Base-by-base conservation (phyloP, 1,284 basidiomycete species). In the Apiotrichum siamense region DNA sequence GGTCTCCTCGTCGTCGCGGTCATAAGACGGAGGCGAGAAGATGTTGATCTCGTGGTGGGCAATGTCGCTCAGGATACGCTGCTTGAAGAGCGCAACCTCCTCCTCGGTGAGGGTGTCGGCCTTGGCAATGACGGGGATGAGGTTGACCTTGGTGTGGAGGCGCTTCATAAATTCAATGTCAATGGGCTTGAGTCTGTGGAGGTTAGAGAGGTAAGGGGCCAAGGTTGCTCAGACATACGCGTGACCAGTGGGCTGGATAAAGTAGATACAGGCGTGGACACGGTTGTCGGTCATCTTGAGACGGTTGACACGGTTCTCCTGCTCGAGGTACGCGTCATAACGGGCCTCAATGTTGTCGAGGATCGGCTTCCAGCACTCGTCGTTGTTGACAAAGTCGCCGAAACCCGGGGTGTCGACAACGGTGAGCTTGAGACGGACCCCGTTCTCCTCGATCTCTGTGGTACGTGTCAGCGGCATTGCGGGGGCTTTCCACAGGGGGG, bases 131-230 rank as follows among this genome's bases (percentile, higher is more conserved):
- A 97, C 83, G 49, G 92, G 92, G 64, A 97, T 96, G 59, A 97
- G 78, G 78, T 97, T 97, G 77, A 97, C 92, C 75, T 88, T 91
- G 63, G 86, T 88, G 76, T 96, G 92, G 50, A 97, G 82, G 62
- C 88, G 81, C 61, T 88, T 84, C 92, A 97, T 96, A 75, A 96
- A 96, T 75, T 97, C 93, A 58, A 97, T 86, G 73, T 97, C 93
- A 67, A 97, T 87, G 57, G 90, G 89, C 77, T 94, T 94, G 65
- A 97, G 79, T 10, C 91, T 94, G 61, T 6, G 31, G 20, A 35
- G 41, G 21, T 18, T 29, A 29, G 2, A 9, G 23, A 32, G 13
- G 31, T 42, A 21, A 33, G 7, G 12, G 12, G 15, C 21, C 4
- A 4, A 17, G 29, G 17, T 10, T 6, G 11, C n/a, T 18, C 10